Percentiles rank a stretch among this genome's conserved stretches.
Evolutionary conservation across 257 asterid species (phyloP).

Genomic region (Scutellaria galericulata): DNA sequence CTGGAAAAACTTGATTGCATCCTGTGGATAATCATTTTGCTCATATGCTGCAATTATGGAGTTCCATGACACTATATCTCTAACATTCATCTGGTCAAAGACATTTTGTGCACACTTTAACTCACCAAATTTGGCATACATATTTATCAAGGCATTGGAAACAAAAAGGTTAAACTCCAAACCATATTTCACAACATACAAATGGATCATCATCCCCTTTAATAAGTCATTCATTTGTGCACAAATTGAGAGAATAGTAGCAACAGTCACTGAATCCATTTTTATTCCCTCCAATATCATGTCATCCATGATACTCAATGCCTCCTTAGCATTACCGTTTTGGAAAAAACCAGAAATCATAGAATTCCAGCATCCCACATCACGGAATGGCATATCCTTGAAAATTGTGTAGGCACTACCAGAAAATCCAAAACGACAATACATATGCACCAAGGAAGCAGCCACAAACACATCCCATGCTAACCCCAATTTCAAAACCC

Average conservation of each 20-base stretch:
- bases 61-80: constrained; percentile 80
- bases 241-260: constrained; percentile 74
- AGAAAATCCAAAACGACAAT: constrained; percentile 68
- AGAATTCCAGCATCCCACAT: constrained; percentile 92
- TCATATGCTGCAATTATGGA: constrained; percentile 82
- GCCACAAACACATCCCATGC: constrained; percentile 87
- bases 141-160: constrained; percentile 80
- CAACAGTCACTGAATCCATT: constrained; percentile 73
- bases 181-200: constrained; percentile 65
- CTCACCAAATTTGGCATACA: constrained; percentile 79
- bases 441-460: constrained; percentile 86
- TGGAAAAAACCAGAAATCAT: constrained; percentile 85
- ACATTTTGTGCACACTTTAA: constrained; percentile 54
- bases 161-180: constrained; percentile 66
- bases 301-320: constrained; percentile 56
- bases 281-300: constrained; percentile 66
- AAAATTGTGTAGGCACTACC: constrained; percentile 58
- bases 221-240: constrained; percentile 58
- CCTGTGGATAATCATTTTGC: constrained; percentile 63
- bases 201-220: constrained; percentile 63
- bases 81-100: constrained; percentile 56
- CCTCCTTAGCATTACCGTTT: constrained; percentile 62
- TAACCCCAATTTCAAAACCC: constrained; percentile 67
- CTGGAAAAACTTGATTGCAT: constrained; percentile 52
- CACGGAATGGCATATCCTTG: constrained; percentile 77